These are phyloP conservation scores for Alternaria brassicicola DNA, from an alignment of 2,329 filamentous ascomycete species.

Conservation along the genomic window DNA sequence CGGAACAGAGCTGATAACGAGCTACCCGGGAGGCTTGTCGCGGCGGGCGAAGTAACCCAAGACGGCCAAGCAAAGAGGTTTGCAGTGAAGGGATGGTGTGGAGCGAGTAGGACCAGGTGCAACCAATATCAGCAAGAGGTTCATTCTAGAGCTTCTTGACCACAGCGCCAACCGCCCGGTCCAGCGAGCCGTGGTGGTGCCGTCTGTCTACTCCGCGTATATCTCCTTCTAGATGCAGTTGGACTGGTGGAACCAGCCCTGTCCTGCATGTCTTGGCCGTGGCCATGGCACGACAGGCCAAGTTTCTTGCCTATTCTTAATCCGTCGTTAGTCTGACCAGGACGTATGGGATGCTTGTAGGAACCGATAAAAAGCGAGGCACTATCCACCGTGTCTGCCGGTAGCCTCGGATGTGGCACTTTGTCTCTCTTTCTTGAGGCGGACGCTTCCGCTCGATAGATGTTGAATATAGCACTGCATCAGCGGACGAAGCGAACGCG, in stretches of 20 bases:
- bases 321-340: slow-evolving; percentile 19
- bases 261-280: slow-evolving; percentile 22
- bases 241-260: slow-evolving; percentile 18
- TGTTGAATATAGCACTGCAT: neutral
- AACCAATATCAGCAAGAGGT: slow-evolving; percentile 12
- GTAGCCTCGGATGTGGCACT: neutral
- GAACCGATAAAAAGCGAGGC: slow-evolving; percentile 14
- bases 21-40: slow-evolving; percentile 22
- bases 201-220: slow-evolving; percentile 21
- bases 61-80: slow-evolving; percentile 28
- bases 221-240: slow-evolving; percentile 29
- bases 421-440: neutral
- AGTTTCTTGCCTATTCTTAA: slow-evolving; percentile 18
- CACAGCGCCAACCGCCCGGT: slow-evolving; percentile 30
- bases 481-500: neutral
- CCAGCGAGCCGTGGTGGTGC: slow-evolving; percentile 17
- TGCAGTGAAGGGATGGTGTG: slow-evolving; percentile 22
- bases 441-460: neutral
- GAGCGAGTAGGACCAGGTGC: slow-evolving; percentile 11
- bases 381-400: neutral
- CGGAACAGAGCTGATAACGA: slow-evolving; percentile 23
- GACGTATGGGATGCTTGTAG: slow-evolving; percentile 14
- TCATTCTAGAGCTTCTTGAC: slow-evolving; percentile 21
- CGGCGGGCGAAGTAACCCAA: slow-evolving; percentile 26
- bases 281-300: slow-evolving; percentile 23